Base-by-base conservation (phyloP, 768 basidiomycete genomes). In the Suillus occidentalis region DNA sequence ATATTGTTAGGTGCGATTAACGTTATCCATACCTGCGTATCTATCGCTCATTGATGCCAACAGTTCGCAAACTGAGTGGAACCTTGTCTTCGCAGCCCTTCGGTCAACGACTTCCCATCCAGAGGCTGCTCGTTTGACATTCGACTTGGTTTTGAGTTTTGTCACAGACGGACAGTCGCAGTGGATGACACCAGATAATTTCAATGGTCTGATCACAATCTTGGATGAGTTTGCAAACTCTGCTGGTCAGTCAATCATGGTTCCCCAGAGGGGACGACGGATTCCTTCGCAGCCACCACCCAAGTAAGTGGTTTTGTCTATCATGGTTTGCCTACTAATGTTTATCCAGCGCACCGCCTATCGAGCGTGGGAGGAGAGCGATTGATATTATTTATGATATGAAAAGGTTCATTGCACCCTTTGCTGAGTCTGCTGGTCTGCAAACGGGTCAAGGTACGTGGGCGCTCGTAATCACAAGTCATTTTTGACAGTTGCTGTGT, bases 51-150 rank as follows among this genome's bases (percentile, higher is more conserved):
- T 5, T 7, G 28, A 40, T 58, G 28, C 63, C 67, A 63, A 0
- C 62, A 94, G 89, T 63, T 95, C 95, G 1, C 89, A 91, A 68
- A 98, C 97, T 0, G 97, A 99, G 74, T 99, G 97, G 97, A 95
- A 93, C 66, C 80, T 99, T 47, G 85, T 96, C 25, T 93, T 96
- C 71, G 91, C 93, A 1, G 81, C 98, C 36, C 84, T 99, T 67
- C 87, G 93, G 57, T 90, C 89, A 1, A 96, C 95, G 0, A 85
- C 95, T 49, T 82, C 89, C 14, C 91, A 97, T 72, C 86, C 93
- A 12, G 93, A 94, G 75, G 96, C 95, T 6, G 89, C 94, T 31
- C 89, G 92, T 43, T 79, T 89, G 60, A 91, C 97, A 2, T 92
- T 98, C 72, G 88, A 88, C 22, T 83, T 97, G 22, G 80, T 97